Evolutionary conservation across 2,329 filamentous ascomycete genomes (phyloP).

Genomic region (Coleophoma crateriformis): DNA sequence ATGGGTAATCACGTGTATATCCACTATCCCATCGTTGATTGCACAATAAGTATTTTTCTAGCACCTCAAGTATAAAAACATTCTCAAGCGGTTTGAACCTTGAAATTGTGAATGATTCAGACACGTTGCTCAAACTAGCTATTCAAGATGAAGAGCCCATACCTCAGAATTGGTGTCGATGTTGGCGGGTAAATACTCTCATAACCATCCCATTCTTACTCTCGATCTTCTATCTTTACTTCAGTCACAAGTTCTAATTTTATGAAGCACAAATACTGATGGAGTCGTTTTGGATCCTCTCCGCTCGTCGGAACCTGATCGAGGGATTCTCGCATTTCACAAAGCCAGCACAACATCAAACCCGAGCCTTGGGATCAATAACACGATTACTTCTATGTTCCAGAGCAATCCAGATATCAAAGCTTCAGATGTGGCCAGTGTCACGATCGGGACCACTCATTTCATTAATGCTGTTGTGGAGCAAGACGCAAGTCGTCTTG

Average conservation of each 20-base stretch:
- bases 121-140: no score
- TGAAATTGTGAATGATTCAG: no score
- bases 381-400: conserved; percentile 14
- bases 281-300: conserved; percentile 14
- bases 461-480: conserved; percentile 56
- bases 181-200: conserved; percentile 7
- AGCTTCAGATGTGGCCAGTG: conserved; percentile 24
- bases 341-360: conserved; percentile 16
- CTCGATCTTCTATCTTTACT: neutral
- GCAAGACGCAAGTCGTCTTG: conserved; percentile 40
- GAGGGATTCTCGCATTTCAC: conserved; percentile 13
- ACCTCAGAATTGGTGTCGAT: conserved; percentile 7
- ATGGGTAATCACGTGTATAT: no score
- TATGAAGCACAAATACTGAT: conserved; percentile 16
- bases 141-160: neutral
- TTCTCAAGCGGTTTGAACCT: no score
- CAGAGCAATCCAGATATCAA: conserved; percentile 8
- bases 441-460: conserved; percentile 35
- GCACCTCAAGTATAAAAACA: no score
- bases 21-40: no score
- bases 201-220: neutral
- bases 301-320: conserved; percentile 6
- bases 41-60: no score
- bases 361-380: conserved; percentile 15
- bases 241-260: neutral